A percentile compares a stretch with the other conserved stretches of the same genome.
Conservation (phyloP, 495 filamentous ascomycete species). For the Penicillium egyptiacum region DNA sequence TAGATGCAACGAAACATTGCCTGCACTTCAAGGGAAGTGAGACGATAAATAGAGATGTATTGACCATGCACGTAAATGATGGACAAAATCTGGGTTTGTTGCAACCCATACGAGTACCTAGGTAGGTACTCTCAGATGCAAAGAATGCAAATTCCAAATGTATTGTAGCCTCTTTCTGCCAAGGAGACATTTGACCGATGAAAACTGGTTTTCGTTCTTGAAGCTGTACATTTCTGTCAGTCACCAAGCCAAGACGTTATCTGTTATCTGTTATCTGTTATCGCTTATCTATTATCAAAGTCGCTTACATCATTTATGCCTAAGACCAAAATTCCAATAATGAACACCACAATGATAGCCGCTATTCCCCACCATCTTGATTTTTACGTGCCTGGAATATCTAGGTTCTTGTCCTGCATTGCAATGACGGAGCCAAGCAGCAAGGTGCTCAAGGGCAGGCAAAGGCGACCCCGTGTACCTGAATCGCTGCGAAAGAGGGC, state of each 20-base stretch:
- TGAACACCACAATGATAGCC: too few species aligned
- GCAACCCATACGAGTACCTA: not conserved
- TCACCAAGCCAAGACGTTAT: not conserved
- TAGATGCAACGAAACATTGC: too few species aligned
- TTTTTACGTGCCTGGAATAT: too few species aligned
- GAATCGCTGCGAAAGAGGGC: constrained; percentile 12
- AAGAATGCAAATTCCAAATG: not conserved
- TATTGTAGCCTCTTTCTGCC: not conserved
- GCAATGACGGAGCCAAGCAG: constrained; percentile 9
- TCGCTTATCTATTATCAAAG: too few species aligned
- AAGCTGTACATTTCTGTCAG: not conserved
- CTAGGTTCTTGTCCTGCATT: not conserved
- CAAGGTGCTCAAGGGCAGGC: constrained; percentile 9
- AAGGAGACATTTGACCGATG: not conserved
- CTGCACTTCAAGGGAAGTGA: too few species aligned
- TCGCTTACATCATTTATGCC: not conserved
- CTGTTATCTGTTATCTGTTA: not conserved
- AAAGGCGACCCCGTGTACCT: constrained; percentile 14
- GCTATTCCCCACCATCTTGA: too few species aligned
- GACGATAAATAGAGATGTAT: not conserved
- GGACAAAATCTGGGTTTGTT: not conserved
- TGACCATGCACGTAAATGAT: not conserved
- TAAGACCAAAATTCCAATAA: too few species aligned
- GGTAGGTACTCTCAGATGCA: not conserved
- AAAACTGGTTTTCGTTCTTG: not conserved